These are phyloP conservation scores for Purpureocillium takamizusanense DNA, from an alignment of 2,329 filamentous ascomycete genomes.

Conservation along the genomic window DNA sequence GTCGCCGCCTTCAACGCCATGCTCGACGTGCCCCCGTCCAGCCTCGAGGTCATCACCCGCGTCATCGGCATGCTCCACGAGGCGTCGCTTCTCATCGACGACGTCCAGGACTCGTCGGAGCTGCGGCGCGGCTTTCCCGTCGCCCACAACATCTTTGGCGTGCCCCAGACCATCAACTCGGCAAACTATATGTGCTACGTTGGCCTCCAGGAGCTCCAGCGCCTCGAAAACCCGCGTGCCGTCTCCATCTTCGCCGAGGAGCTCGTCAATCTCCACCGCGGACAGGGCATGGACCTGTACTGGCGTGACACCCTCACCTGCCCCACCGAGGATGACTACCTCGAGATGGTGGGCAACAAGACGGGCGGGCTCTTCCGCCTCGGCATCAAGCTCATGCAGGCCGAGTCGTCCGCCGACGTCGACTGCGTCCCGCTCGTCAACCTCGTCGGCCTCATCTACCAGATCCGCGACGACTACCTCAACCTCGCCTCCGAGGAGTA, in stretches of 20 bases:
- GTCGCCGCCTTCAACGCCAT: constrained; percentile 76
- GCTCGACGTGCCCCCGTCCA: constrained; percentile 63
- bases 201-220: constrained; percentile 65
- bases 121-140: constrained; percentile 74
- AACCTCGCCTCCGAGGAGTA: constrained; percentile 73
- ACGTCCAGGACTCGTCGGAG: constrained; percentile 74
- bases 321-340: constrained; percentile 78
- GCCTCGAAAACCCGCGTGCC: constrained; percentile 57
- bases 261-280: constrained; percentile 73
- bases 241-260: constrained; percentile 73
- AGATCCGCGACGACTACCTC: constrained; percentile 89
- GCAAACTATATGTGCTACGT: constrained; percentile 86
- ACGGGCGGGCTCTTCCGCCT: constrained; percentile 80
- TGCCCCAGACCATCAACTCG: constrained; percentile 81
- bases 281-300: constrained; percentile 86
- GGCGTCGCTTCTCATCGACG: constrained; percentile 74
- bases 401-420: constrained; percentile 46
- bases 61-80: constrained; percentile 83
- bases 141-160: constrained; percentile 76
- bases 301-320: constrained; percentile 81
- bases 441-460: constrained; percentile 76
- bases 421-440: constrained; percentile 82
- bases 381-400: constrained; percentile 82
- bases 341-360: constrained; percentile 92
- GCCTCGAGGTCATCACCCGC: constrained; percentile 65